Conservation (phyloP, 805 yeast species). For the Yarrowia porcina region DNA sequence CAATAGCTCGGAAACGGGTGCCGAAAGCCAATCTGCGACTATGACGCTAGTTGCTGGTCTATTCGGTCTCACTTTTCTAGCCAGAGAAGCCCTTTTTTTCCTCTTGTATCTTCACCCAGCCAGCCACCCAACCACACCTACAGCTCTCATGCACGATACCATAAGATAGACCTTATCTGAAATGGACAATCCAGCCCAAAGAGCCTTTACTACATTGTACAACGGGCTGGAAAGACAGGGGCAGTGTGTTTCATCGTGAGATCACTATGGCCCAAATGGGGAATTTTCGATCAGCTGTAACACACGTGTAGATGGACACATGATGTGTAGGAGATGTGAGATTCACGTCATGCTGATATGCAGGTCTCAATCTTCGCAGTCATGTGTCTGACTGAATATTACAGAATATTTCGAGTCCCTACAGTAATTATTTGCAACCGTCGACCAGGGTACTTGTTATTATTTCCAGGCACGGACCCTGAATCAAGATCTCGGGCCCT, state of each 20-base stretch:
- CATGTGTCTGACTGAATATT: neutral
- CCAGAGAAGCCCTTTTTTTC: neutral
- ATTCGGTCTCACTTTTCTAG: neutral
- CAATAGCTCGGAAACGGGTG: neutral
- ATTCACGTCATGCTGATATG: neutral
- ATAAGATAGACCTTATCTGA: neutral
- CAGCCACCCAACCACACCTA: neutral
- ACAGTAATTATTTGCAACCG: neutral
- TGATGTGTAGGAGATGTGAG: neutral
- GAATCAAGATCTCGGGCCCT: neutral
- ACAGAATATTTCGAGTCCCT: no score
- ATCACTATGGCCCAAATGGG: neutral
- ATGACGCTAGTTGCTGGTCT: neutral
- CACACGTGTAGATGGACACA: neutral
- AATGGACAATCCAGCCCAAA: neutral
- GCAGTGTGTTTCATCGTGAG: neutral
- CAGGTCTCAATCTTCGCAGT: neutral
- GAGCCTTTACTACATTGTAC: neutral
- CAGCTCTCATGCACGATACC: constrained; percentile 2
- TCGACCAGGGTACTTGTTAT: no score
- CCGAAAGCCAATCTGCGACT: neutral
- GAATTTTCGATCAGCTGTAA: neutral
- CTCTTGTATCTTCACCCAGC: neutral
- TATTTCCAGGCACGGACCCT: neutral
- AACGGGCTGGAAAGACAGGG: constrained; percentile 9